A percentile compares a stretch with the other conserved stretches of the same genome.
Conservation (phyloP, 192 early-diverging fungal genomes). For the Umbelopsis sp. region DNA sequence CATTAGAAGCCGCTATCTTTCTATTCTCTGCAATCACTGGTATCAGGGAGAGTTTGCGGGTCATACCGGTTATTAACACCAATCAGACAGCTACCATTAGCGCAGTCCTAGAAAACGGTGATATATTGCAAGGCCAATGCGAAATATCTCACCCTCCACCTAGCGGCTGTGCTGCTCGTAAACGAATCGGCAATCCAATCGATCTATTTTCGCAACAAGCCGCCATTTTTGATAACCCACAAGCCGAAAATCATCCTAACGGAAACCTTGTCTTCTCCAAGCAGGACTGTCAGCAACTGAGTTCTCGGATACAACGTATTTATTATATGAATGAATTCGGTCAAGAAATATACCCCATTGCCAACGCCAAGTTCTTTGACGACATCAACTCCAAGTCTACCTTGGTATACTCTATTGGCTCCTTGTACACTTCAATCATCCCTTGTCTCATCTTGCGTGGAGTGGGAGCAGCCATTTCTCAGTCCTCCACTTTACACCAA, state of each 20-base stretch:
- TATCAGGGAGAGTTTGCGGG: conserved; percentile 59
- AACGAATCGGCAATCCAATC: conserved; percentile 31
- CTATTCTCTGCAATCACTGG: conserved; percentile 72
- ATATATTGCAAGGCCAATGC: conserved; percentile 68
- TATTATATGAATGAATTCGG: conserved; percentile 74
- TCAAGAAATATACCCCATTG: conserved; percentile 66
- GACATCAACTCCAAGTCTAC: conserved; percentile 56
- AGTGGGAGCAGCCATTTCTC: conserved; percentile 63
- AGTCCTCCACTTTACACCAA: conserved; percentile 49
- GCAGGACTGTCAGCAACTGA: conserved; percentile 39
- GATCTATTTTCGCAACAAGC: conserved; percentile 35
- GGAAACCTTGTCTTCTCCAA: conserved; percentile 61
- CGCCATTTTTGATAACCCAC: conserved; percentile 15
- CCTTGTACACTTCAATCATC: conserved; percentile 72
- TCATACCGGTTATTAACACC: conserved; percentile 73
- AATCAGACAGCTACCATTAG: conserved; percentile 65
- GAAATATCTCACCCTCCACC: conserved; percentile 71
- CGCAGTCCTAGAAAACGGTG: conserved; percentile 63
- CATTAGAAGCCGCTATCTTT: conserved; percentile 71
- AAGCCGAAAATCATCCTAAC: not conserved
- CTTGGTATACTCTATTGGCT: conserved; percentile 75
- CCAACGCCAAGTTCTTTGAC: conserved; percentile 60
- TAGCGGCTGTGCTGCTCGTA: not conserved
- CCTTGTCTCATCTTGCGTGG: conserved; percentile 71
- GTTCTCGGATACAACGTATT: conserved; percentile 58